Conservation (phyloP, 129 eudicot species). For the Silybum marianum region DNA sequence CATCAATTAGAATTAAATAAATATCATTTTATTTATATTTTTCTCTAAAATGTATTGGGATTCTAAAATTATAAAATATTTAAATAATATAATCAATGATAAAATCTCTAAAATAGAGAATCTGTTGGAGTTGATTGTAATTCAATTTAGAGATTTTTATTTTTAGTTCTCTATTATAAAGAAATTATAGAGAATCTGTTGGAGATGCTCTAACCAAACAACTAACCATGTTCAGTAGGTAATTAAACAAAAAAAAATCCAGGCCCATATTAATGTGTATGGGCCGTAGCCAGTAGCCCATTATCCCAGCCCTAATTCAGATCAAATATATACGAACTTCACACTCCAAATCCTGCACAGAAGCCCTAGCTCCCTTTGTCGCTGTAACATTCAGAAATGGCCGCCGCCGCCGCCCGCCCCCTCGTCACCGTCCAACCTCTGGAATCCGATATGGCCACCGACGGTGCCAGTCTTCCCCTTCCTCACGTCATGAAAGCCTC, state of each 20-base stretch:
- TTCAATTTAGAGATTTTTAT: too few species aligned
- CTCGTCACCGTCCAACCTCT: conserved; percentile 61
- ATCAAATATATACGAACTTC: background rate
- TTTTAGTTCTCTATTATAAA: too few species aligned
- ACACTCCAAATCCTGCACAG: background rate
- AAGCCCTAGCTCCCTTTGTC: conserved; percentile 9
- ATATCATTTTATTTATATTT: too few species aligned
- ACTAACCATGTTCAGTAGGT: too few species aligned
- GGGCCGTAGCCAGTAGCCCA: background rate
- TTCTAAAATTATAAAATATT: too few species aligned
- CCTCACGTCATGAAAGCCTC: conserved; percentile 84
- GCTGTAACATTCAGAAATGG: conserved; percentile 31
- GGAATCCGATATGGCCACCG: conserved; percentile 78
- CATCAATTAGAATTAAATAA: too few species aligned
- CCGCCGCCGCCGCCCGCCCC: conserved; percentile 74
- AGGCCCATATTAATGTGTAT: background rate
- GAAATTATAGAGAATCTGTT: too few species aligned
- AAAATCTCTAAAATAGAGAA: too few species aligned
- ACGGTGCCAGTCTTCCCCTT: conserved; percentile 52
- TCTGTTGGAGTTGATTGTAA: too few species aligned
- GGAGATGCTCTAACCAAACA: too few species aligned
- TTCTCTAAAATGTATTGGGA: too few species aligned
- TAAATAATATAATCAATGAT: too few species aligned
- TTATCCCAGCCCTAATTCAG: background rate
- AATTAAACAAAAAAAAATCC: background rate